These are phyloP conservation scores for Symbiodinium pilosum DNA, from an alignment of 73 alveolate genomes.

Conservation along the genomic window DNA sequence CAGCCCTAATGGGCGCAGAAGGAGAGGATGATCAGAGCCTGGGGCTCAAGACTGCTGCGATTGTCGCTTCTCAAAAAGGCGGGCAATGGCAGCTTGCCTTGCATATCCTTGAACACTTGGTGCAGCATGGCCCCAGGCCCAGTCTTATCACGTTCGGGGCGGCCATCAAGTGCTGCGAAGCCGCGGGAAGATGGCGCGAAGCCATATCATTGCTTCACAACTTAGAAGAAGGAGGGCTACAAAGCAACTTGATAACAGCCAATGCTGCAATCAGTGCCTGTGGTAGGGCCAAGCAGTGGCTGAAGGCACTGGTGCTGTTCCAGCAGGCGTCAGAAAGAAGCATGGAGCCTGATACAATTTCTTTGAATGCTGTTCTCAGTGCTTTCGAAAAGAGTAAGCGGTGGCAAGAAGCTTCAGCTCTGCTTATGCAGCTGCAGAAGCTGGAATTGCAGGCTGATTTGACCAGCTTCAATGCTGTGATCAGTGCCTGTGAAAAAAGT, in stretches of 20 bases:
- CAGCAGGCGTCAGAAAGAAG: not conserved
- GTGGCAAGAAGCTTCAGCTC: not conserved
- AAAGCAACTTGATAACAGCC: not conserved
- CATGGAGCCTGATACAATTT: not conserved
- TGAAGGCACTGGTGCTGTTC: not conserved
- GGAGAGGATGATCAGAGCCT: not conserved
- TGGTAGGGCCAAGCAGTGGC: constrained; percentile 2
- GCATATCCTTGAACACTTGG: not conserved
- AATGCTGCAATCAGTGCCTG: not conserved
- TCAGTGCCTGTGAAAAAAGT: not conserved
- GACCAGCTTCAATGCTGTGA: not conserved
- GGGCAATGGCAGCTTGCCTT: not conserved
- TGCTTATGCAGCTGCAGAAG: not conserved
- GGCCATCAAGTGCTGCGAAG: constrained; percentile 1
- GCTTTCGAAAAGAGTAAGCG: not conserved
- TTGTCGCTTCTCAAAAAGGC: not conserved
- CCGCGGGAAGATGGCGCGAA: constrained; percentile 12
- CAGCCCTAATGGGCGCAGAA: not conserved
- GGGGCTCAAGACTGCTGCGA: not conserved
- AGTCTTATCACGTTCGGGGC: not conserved
- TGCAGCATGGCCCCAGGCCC: not conserved
- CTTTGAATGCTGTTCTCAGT: not conserved
- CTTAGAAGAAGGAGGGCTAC: not conserved
- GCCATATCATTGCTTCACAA: not conserved
- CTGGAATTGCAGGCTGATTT: not conserved